These are phyloP conservation scores for Naganishia liquefaciens DNA, from an alignment of 1,284 basidiomycete species.

Conservation along the genomic window DNA sequence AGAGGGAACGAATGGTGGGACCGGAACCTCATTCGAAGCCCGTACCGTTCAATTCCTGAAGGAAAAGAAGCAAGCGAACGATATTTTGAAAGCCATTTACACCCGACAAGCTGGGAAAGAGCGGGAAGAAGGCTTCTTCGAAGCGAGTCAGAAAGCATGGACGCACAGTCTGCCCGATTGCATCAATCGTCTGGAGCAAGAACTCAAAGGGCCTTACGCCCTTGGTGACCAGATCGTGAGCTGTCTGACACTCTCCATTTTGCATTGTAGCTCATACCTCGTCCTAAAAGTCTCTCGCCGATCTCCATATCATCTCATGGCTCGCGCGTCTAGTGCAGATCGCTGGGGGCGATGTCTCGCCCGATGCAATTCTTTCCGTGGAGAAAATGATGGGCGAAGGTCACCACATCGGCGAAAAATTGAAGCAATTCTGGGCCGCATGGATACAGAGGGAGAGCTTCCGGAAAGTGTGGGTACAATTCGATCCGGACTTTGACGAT, in stretches of 20 bases:
- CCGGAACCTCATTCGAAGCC: constrained; percentile 40
- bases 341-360: constrained; percentile 59
- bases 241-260: background rate
- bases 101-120: constrained; percentile 42
- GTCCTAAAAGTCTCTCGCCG: constrained; percentile 66
- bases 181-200: constrained; percentile 59
- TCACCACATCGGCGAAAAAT: constrained; percentile 46
- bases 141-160: constrained; percentile 56
- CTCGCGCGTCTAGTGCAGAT: constrained; percentile 65
- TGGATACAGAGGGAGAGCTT: constrained; percentile 67
- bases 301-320: constrained; percentile 79
- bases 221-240: constrained; percentile 62
- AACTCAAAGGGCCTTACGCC: constrained; percentile 69
- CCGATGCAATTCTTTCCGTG: constrained; percentile 53
- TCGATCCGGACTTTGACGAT: constrained; percentile 23
- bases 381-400: constrained; percentile 42
- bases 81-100: constrained; percentile 51
- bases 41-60: constrained; percentile 52
- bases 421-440: constrained; percentile 63
- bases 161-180: constrained; percentile 56
- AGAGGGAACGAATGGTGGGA: constrained; percentile 53
- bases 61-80: constrained; percentile 51
- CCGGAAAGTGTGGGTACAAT: constrained; percentile 62
- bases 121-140: constrained; percentile 49
- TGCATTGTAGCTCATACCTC: constrained; percentile 10